phyloP scores from a whole-genome alignment of 2,329 filamentous ascomycete species.

The Trichoderma cornu-damae region DNA sequence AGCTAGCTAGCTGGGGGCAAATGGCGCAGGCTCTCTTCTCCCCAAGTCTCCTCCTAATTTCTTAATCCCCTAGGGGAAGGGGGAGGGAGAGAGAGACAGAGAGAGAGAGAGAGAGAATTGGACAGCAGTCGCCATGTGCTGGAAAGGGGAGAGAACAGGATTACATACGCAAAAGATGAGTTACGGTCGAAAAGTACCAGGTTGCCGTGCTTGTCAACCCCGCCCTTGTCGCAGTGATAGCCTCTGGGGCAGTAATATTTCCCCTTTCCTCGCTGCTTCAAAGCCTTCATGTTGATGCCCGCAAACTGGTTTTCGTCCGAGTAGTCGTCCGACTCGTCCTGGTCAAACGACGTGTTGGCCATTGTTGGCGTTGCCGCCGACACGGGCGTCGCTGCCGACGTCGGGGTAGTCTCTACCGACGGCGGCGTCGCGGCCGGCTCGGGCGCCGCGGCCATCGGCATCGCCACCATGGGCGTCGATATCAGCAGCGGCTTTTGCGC shows the following conservation, averaged over 20 bases:
- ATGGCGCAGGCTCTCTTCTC: background rate
- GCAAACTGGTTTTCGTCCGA: slow-evolving; percentile 35
- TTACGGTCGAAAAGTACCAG: slow-evolving; percentile 39
- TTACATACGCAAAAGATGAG: slow-evolving; percentile 37
- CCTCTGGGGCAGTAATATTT: slow-evolving; percentile 35
- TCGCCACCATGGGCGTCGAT: background rate
- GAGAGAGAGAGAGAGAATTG: background rate
- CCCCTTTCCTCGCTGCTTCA: slow-evolving; percentile 39
- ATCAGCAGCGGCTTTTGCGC: background rate
- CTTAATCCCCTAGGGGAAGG: background rate
- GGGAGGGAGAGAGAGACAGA: background rate
- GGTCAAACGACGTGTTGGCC: background rate
- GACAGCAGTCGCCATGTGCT: background rate
- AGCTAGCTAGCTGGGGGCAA: too few species aligned
- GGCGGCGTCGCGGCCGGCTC: background rate
- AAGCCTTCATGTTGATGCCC: slow-evolving; percentile 36
- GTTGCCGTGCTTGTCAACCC: slow-evolving; percentile 36
- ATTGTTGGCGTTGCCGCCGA: background rate
- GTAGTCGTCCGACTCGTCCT: slow-evolving; percentile 32
- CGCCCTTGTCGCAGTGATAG: slow-evolving; percentile 37
- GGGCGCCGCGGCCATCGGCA: background rate
- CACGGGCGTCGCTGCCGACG: background rate
- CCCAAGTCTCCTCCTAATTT: background rate
- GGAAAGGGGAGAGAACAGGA: background rate
- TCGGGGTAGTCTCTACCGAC: slow-evolving; percentile 21